Base-by-base conservation (phyloP, 2,329 filamentous ascomycete species). In the Apiospora aurea region DNA sequence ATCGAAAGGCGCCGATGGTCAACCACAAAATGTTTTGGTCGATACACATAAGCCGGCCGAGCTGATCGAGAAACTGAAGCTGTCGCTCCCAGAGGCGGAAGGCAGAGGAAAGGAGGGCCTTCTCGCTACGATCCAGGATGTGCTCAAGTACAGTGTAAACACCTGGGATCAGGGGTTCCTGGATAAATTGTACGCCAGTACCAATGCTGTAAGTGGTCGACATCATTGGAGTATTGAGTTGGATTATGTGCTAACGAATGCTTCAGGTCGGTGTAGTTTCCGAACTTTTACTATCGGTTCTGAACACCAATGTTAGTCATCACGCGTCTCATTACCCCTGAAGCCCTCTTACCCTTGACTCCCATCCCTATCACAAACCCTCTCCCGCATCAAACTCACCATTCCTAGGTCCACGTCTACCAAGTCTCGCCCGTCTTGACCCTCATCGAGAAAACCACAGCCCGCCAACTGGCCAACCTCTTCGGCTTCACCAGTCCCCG, bases 151-250 rank as follows among this genome's bases (percentile, higher is more conserved):
- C 82, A 96, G 93, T 78, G 96, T 98, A 79, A 99, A 99, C 83
- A 98, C 96, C n/a, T 98, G 95, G 94, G 93, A 97, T 79, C 95
- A 97, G 82, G 96, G 96, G 14, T 99, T 98, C 82, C 84, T 98
- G 79, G 95, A 98, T 83, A 98, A 99, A 84, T 86, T 98, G 24
- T 98, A 98, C 82, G 90, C 93, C n/a, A 92, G 92, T 75, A 97
- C 94, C 51, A 96, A 96, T 79, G 92, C 96, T 57, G 91, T 92
- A 79, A 73, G 88, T 82, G 16, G 2, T 34, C 16, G 18, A 24
- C 21, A 11, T 38, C 44, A 16, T 14, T 16, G 66, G 18, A 34
- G 4, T 0, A 29, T 11, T 8, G 1, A 18, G 16, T 1, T 2
- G 4, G 4, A 7, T 18, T 1, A 0, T 8, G 18, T 46, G n/a